A percentile compares a stretch with the other conserved stretches of the same genome.
Conservation (phyloP, 164 flowering plant species). For the Sextonia rubra region DNA sequence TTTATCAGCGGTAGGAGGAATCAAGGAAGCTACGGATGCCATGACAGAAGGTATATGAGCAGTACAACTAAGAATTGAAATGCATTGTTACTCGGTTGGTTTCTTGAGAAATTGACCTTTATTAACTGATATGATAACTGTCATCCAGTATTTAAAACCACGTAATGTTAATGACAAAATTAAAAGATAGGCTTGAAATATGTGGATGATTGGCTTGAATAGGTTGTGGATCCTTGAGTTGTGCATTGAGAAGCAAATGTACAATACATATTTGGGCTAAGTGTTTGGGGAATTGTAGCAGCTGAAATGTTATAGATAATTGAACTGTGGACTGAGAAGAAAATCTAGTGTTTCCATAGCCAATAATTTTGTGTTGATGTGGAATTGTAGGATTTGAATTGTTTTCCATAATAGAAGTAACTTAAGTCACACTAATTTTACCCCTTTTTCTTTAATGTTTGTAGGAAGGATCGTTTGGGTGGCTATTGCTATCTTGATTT, state of each 20-base stretch:
- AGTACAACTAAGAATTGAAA: background rate
- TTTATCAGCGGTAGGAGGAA: conserved; percentile 24
- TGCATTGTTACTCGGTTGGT: background rate
- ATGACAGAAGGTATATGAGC: conserved; percentile 26
- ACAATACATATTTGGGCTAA: background rate
- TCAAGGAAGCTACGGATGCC: conserved; percentile 10
- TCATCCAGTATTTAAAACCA: background rate
- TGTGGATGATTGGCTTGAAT: background rate
- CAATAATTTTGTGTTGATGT: background rate
- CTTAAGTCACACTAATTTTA: background rate
- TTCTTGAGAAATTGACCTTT: background rate
- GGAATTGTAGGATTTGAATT: background rate
- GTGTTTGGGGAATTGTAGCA: background rate
- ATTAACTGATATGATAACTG: background rate
- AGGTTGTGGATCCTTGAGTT: background rate
- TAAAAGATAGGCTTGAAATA: background rate
- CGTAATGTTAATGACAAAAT: background rate
- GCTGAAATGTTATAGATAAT: no score
- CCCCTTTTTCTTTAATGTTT: background rate
- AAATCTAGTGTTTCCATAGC: background rate
- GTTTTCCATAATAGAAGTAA: background rate
- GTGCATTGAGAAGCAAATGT: no score
- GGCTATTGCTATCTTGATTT: conserved; percentile 39
- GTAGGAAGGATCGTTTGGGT: conserved; percentile 46
- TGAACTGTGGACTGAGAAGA: no score